phyloP scores from a whole-genome alignment of 139 green algal species.

The Picochlorum sp. region DNA sequence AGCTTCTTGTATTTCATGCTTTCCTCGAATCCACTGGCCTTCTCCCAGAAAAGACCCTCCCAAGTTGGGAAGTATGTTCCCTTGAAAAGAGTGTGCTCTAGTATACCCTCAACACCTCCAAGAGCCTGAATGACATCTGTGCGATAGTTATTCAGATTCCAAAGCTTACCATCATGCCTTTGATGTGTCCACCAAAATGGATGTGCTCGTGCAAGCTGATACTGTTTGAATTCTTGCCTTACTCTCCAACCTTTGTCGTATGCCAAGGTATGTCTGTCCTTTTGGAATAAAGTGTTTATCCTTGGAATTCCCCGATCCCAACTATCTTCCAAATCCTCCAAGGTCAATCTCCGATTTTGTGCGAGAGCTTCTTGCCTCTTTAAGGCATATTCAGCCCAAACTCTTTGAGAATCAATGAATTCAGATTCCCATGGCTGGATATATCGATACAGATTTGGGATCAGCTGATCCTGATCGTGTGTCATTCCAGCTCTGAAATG shows the following conservation, averaged over 20 bases:
- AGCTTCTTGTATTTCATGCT: conserved; percentile 93
- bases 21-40: conserved; percentile 38
- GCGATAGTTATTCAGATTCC: conserved; percentile 99
- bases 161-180: conserved; percentile 99
- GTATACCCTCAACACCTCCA: conserved; percentile 96
- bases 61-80: conserved; percentile 99
- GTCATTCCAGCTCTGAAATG: conserved; percentile 98
- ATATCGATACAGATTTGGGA: conserved; percentile 97
- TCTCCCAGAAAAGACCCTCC: conserved; percentile 99
- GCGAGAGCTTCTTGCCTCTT: conserved; percentile 83
- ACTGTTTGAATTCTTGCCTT: conserved; percentile 94
- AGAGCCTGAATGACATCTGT: conserved; percentile 96
- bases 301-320: conserved; percentile 98
- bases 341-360: conserved; percentile 65
- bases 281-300: conserved; percentile 99
- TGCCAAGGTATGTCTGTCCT: conserved; percentile 95
- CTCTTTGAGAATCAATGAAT: conserved; percentile 94
- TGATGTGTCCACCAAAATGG: conserved; percentile 99
- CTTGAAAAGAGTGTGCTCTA: conserved; percentile 99
- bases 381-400: conserved; percentile 99
- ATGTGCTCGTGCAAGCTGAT: conserved; percentile 62
- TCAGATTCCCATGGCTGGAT: conserved; percentile 97
- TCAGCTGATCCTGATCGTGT: conserved; percentile 98
- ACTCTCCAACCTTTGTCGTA: conserved; percentile 99
- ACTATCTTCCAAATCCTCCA: conserved; percentile 91